Evolutionary conservation across 2,329 filamentous ascomycete genomes (phyloP).

Genomic region (Paraphoma sp.): DNA sequence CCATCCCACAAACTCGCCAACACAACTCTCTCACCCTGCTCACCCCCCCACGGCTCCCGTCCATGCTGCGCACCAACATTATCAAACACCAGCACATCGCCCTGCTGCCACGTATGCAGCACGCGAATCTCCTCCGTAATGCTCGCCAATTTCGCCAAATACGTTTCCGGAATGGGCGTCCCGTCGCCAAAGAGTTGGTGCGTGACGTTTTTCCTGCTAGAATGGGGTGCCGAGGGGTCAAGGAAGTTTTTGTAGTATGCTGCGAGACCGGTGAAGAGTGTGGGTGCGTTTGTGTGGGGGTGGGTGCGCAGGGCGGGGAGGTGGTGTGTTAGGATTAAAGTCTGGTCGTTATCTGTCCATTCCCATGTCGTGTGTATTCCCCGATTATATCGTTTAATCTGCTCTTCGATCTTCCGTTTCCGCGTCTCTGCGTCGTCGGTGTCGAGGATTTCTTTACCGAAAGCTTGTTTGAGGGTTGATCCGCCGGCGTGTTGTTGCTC

Average conservation of each 20-base stretch:
- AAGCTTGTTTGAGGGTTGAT: constrained; percentile 49
- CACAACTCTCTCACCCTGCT: constrained; percentile 8
- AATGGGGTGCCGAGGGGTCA: neutral
- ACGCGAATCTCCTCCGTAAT: constrained; percentile 13
- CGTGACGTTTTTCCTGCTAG: constrained; percentile 10
- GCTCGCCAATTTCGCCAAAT: constrained; percentile 11
- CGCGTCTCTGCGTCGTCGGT: constrained; percentile 11
- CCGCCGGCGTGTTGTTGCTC: constrained; percentile 55
- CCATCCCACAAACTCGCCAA: constrained; percentile 18
- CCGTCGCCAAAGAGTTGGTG: constrained; percentile 21
- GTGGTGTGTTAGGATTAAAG: constrained; percentile 16
- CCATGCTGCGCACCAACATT: constrained; percentile 17
- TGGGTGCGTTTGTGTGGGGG: constrained; percentile 2
- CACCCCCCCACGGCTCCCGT: constrained; percentile 12
- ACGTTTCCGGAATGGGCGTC: constrained; percentile 7
- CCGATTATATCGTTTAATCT: constrained; percentile 46
- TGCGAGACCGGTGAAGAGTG: constrained; percentile 44
- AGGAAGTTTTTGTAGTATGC: constrained; percentile 52
- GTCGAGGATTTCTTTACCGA: constrained; percentile 5
- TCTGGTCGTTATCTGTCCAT: constrained; percentile 54
- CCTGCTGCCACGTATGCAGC: constrained; percentile 12
- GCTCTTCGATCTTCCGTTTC: constrained; percentile 7
- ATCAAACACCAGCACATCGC: constrained; percentile 19
- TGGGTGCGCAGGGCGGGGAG: constrained; percentile 12
- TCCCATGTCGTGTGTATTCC: constrained; percentile 57